Conservation (phyloP, 169 alveolate species). For the Plasmodium chabaudi region DNA sequence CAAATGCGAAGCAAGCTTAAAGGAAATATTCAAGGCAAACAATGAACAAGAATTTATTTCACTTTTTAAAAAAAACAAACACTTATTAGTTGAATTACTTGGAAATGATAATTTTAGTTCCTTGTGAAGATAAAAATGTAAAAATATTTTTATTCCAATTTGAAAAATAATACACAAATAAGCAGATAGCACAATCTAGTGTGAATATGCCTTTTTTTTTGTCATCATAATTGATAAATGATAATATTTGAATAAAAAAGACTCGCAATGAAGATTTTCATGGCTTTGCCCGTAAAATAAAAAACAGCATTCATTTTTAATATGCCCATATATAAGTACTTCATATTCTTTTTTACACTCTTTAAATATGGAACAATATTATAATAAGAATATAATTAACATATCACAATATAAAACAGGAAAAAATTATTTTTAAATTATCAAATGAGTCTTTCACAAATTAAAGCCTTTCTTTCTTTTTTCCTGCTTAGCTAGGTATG, state of each 20-base stretch:
- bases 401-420: no score
- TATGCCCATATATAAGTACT: background rate
- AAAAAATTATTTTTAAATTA: no score
- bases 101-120: background rate
- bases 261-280: no score
- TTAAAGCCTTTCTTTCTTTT: no score
- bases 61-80: background rate
- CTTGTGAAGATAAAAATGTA: background rate
- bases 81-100: background rate
- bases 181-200: background rate
- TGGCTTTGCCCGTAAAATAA: no score
- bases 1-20: background rate
- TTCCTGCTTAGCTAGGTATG: no score
- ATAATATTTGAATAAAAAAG: no score
- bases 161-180: background rate
- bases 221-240: no score
- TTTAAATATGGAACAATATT: no score
- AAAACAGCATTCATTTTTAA: background rate
- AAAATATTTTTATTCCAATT: background rate
- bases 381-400: no score
- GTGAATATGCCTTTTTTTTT: no score
- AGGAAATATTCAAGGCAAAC: slow-evolving; percentile 9
- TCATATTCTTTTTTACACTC: background rate
- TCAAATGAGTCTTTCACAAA: no score
- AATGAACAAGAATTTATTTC: slow-evolving; percentile 27